These are phyloP conservation scores for Suhomyces terraborum DNA, from an alignment of 1,139 yeast genomes.

Conservation along the genomic window DNA sequence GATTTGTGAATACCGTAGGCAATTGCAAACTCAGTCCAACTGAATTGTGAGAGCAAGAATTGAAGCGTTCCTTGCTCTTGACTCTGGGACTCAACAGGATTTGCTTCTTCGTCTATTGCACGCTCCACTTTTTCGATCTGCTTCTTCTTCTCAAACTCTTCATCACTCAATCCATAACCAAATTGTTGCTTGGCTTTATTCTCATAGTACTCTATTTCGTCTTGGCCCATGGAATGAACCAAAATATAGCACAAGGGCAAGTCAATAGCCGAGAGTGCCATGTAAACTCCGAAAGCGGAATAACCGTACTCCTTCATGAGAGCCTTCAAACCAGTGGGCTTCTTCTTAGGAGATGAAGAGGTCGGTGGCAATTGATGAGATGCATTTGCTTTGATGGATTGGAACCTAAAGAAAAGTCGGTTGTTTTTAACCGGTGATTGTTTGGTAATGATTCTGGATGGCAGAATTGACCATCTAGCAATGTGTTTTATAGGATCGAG, in stretches of 20 bases:
- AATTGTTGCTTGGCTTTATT: conserved; percentile 57
- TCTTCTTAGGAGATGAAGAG: conserved; percentile 23
- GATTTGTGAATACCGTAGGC: conserved; percentile 96
- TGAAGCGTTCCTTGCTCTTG: conserved; percentile 15
- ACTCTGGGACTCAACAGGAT: conserved; percentile 18
- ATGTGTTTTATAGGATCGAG: conserved; percentile 12
- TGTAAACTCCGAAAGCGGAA: conserved; percentile 84
- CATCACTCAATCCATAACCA: conserved; percentile 54
- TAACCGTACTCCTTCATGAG: conserved; percentile 86
- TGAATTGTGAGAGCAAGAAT: conserved; percentile 45
- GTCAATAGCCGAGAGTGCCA: conserved; percentile 70
- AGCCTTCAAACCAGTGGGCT: conserved; percentile 59
- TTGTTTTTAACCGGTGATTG: conserved; percentile 2
- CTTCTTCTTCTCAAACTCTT: conserved; percentile 39
- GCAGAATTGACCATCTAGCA: conserved; percentile 6
- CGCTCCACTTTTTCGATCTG: conserved; percentile 34
- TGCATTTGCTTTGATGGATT: conserved; percentile 19
- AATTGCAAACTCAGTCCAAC: conserved; percentile 72
- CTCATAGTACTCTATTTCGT: conserved; percentile 68
- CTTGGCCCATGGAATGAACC: conserved; percentile 87
- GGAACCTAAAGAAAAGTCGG: conserved; percentile 20
- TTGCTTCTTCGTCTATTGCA: conserved; percentile 22
- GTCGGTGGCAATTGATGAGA: conserved; percentile 13
- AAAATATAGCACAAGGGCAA: conserved; percentile 78
- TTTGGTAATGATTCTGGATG: conserved; percentile 9